Conservation (phyloP, 75 land plant species). For the Cryptomeria japonica region DNA sequence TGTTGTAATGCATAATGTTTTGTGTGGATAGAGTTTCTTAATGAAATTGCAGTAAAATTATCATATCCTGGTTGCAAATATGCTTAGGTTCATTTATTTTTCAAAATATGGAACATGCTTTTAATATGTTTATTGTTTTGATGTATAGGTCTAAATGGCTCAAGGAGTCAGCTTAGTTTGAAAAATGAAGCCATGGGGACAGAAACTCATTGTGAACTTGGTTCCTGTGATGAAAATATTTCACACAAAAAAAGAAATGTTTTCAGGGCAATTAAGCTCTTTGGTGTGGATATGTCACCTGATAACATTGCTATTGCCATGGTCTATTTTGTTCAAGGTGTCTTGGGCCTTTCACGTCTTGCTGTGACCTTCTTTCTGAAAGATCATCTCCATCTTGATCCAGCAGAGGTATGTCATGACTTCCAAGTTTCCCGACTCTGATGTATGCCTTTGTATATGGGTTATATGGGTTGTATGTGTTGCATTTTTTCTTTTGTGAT, state of each 20-base stretch:
- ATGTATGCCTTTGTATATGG: background rate
- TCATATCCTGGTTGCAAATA: background rate
- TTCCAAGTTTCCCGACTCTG: background rate
- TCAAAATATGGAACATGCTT: background rate
- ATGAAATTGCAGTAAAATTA: background rate
- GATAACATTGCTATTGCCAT: slow-evolving; percentile 90
- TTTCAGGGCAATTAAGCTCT: slow-evolving; percentile 28
- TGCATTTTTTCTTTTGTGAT: background rate
- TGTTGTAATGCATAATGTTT: background rate
- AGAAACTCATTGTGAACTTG: slow-evolving; percentile 17
- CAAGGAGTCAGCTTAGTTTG: slow-evolving; percentile 8
- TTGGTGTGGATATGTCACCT: slow-evolving; percentile 90
- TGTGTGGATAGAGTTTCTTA: background rate
- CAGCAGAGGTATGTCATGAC: slow-evolving; percentile 75
- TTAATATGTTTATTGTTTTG: background rate
- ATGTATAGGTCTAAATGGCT: slow-evolving; percentile 4
- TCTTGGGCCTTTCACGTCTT: slow-evolving; percentile 87
- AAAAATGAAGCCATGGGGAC: slow-evolving; percentile 15
- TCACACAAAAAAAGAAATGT: slow-evolving; percentile 22
- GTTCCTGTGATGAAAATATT: slow-evolving; percentile 4
- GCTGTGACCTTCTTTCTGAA: slow-evolving; percentile 97
- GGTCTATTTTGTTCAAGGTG: slow-evolving; percentile 99
- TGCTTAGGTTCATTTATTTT: background rate
- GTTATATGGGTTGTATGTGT: background rate
- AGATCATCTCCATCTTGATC: slow-evolving; percentile 96